phyloP scores from a whole-genome alignment of 495 filamentous ascomycete species.

The Cryomyces minteri region DNA sequence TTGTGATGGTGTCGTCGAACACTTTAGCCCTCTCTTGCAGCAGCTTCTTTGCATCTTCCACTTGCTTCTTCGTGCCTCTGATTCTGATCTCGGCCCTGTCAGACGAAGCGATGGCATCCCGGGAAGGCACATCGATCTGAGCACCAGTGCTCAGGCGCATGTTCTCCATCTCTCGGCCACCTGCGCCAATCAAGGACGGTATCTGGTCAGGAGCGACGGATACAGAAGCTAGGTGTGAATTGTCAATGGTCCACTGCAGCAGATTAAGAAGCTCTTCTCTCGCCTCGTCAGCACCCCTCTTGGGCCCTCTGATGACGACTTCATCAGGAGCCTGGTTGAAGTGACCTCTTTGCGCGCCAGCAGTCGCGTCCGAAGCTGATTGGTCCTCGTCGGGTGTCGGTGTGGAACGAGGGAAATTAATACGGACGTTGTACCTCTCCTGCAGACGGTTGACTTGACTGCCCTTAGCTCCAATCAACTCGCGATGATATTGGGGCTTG shows the following conservation, averaged over 20 bases:
- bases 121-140: slow-evolving; percentile 73
- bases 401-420: slow-evolving; percentile 76
- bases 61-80: slow-evolving; percentile 77
- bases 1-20: slow-evolving; percentile 72
- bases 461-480: slow-evolving; percentile 46
- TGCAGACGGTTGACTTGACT: slow-evolving; percentile 51
- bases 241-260: slow-evolving; percentile 71
- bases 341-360: slow-evolving; percentile 31
- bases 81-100: slow-evolving; percentile 67
- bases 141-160: slow-evolving; percentile 66
- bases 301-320: slow-evolving; percentile 77
- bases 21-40: slow-evolving; percentile 64
- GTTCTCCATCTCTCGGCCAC: slow-evolving; percentile 77
- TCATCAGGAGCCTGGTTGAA: slow-evolving; percentile 68
- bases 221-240: slow-evolving; percentile 58
- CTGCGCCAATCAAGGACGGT: slow-evolving; percentile 74
- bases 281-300: slow-evolving; percentile 76
- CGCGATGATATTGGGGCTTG: slow-evolving; percentile 70
- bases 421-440: slow-evolving; percentile 74
- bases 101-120: slow-evolving; percentile 38
- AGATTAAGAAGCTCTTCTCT: slow-evolving; percentile 76
- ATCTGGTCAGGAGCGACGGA: slow-evolving; percentile 76
- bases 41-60: slow-evolving; percentile 74
- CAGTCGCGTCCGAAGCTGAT: slow-evolving; percentile 50
- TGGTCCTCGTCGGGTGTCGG: slow-evolving; percentile 44